Base-by-base conservation (phyloP, 768 basidiomycete species). In the Agrocybe praecox region DNA sequence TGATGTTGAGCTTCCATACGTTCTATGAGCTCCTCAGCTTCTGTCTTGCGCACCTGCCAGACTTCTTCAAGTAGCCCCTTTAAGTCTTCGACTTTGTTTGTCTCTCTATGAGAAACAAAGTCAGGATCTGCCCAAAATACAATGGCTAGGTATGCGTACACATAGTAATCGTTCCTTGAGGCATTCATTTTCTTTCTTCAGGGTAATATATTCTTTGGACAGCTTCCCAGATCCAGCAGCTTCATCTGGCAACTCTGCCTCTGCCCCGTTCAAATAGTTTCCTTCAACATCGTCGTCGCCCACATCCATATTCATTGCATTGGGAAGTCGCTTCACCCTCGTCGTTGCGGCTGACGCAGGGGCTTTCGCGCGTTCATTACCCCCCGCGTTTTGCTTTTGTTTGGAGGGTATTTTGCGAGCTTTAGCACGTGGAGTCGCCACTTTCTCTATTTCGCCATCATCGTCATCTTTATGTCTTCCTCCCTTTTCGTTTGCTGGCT, bases 31-130 rank as follows among this genome's bases (percentile, higher is more conserved):
- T 78, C 72, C 62, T 93, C 90, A 26, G 88, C 73, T 57, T 92
- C 91, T 6, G 89, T 89, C 40, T 76, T 69, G 45, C 88, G 81
- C 40, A 86, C 71, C 32, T 78, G 75, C 51, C 82, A 77, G 7
- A 84, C 67, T 57, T 89, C 84, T 42, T 90, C 81, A 17, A 92
- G 60, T 55, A 87, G 85, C 17, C 74, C 68, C 33, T 76, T 74
- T 1, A 91, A 66, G 22, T 74, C 68, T 26, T 79, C 73, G 21
- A 80, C 76, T 47, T n/a, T 80, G 79, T n/a, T 64, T 62, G 53
- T 80, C 68, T 11, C 74, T 67, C 82, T 83, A 61, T 2, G 32
- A 45, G 18, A 9, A 46, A 9, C 4, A 19, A 5, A 10, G 50
- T 54, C 11, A 44, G 19, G 49, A 15, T 49, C 22, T 43, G 56